phyloP scores from a whole-genome alignment of 176 grass and related monocot species.

The Triticum dicoccoides region DNA sequence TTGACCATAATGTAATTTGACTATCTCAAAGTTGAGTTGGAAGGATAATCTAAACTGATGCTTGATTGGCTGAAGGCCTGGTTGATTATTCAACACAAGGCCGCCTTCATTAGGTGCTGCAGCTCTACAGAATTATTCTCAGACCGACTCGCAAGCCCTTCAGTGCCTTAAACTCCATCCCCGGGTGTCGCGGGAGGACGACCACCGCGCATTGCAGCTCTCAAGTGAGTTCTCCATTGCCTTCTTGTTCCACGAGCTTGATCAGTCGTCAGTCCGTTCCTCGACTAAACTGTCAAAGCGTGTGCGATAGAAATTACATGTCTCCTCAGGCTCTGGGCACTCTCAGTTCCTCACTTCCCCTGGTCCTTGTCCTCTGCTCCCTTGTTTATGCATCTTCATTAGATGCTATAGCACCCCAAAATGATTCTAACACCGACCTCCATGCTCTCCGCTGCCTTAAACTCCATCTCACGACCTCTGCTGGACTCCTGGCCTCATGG shows the following conservation, averaged over 20 bases:
- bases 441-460: constrained; percentile 31
- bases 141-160: not conserved
- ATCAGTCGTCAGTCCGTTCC: not conserved
- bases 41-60: not conserved
- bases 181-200: too few relatives aligned
- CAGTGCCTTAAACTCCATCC: too few relatives aligned
- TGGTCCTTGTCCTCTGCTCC: not conserved
- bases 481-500: constrained; percentile 19
- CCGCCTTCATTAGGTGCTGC: not conserved
- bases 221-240: not conserved
- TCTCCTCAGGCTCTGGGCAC: not conserved
- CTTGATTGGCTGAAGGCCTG: not conserved
- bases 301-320: not conserved
- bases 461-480: not conserved
- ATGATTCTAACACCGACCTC: not conserved
- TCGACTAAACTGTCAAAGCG: not conserved
- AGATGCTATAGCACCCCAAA: too few relatives aligned
- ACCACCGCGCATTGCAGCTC: too few relatives aligned
- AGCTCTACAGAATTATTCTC: not conserved
- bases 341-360: not conserved
- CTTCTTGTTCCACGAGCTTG: not conserved
- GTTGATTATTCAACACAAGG: not conserved
- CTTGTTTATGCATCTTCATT: not conserved
- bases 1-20: too few relatives aligned
- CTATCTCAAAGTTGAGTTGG: not conserved